Evolutionary conservation across 441 rosid species (phyloP).

Genomic region (Melastoma candidum): DNA sequence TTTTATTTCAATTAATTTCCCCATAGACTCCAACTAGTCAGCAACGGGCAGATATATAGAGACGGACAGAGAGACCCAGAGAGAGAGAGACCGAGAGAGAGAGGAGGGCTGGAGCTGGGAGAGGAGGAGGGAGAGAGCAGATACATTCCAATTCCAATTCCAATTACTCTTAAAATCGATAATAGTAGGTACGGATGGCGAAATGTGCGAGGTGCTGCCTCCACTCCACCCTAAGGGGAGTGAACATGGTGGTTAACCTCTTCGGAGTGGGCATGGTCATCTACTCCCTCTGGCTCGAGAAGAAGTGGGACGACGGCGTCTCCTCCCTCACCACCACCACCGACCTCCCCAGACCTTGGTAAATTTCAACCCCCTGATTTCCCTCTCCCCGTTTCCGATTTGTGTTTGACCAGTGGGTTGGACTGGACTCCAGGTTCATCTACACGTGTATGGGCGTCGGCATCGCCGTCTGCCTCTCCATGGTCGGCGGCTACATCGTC

Average conservation of each 20-base stretch:
- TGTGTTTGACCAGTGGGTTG: too few relatives aligned
- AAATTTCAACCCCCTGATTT: neutral
- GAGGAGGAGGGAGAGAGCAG: neutral
- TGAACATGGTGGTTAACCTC: slow-evolving; percentile 25
- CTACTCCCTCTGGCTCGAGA: slow-evolving; percentile 52
- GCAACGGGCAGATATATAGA: too few relatives aligned
- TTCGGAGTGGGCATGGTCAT: slow-evolving; percentile 30
- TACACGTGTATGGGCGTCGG: slow-evolving; percentile 32
- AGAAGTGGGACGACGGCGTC: slow-evolving; percentile 29
- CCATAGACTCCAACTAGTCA: too few relatives aligned
- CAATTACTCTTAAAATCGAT: neutral
- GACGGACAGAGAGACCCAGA: too few relatives aligned
- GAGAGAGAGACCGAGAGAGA: too few relatives aligned
- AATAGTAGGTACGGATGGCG: slow-evolving; percentile 15
- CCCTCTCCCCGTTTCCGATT: slow-evolving; percentile 6
- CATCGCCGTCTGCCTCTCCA: slow-evolving; percentile 39
- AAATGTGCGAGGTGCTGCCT: slow-evolving; percentile 36
- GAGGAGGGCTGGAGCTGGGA: neutral
- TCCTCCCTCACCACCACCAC: slow-evolving; percentile 14
- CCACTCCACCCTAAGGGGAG: slow-evolving; percentile 19
- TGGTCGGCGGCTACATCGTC: slow-evolving; percentile 26
- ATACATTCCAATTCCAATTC: neutral
- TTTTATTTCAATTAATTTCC: too few relatives aligned
- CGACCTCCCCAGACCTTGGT: slow-evolving; percentile 38
- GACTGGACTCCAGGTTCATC: slow-evolving; percentile 39